These are phyloP conservation scores for Hypomontagnella monticulosa DNA, from an alignment of 495 filamentous ascomycete species.

Conservation along the genomic window DNA sequence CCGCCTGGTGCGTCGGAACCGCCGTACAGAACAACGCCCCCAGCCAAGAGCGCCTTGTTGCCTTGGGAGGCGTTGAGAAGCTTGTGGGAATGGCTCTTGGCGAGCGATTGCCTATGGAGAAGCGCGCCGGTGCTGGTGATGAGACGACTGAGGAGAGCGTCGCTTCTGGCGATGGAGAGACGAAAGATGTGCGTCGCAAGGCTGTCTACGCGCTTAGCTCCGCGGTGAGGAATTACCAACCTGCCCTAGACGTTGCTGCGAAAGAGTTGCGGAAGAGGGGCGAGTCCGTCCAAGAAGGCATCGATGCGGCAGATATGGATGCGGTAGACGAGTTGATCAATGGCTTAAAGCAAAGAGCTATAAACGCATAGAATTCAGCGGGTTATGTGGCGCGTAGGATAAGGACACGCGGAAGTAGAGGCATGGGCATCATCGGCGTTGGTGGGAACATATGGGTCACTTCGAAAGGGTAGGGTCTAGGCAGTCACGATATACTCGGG, in stretches of 20 bases:
- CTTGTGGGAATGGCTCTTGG: conserved; percentile 70
- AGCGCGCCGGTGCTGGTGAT: conserved; percentile 15
- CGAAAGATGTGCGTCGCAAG: conserved; percentile 77
- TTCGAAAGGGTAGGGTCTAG: conserved; percentile 20
- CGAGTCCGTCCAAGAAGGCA: conserved; percentile 53
- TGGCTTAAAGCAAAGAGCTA: conserved; percentile 66
- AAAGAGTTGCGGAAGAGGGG: conserved; percentile 63
- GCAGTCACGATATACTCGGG: conserved; percentile 10
- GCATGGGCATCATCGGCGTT: conserved; percentile 52
- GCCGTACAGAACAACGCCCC: conserved; percentile 95
- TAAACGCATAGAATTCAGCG: conserved; percentile 30
- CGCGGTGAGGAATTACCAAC: conserved; percentile 85
- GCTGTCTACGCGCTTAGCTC: conserved; percentile 87
- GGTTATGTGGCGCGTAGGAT: background rate
- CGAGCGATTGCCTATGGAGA: conserved; percentile 44
- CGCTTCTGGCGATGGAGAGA: conserved; percentile 58
- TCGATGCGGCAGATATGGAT: conserved; percentile 87
- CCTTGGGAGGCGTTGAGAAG: conserved; percentile 72
- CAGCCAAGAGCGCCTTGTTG: conserved; percentile 79
- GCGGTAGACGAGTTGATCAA: conserved; percentile 77
- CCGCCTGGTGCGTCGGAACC: conserved; percentile 92
- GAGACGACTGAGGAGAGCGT: conserved; percentile 10
- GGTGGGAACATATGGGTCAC: conserved; percentile 28
- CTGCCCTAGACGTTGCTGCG: conserved; percentile 71
- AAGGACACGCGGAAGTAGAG: background rate